Percentiles rank a stretch among this genome's conserved stretches.
Conservation (phyloP, 495 filamentous ascomycete species). For the Talaromyces ruber region DNA sequence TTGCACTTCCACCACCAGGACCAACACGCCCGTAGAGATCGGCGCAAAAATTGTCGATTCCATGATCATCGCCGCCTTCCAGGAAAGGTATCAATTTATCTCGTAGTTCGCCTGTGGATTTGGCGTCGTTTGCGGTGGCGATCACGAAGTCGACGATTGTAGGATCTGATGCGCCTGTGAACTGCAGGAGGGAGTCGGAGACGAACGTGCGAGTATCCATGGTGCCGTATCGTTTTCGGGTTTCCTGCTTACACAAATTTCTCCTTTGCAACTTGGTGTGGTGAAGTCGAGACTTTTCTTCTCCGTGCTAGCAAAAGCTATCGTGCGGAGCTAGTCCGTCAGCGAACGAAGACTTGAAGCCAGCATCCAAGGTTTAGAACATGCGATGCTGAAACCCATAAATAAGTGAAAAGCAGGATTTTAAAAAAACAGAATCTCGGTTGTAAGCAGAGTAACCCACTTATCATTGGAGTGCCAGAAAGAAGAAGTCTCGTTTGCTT, state of each 20-base stretch:
- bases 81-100: slow-evolving; percentile 47
- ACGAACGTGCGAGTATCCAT: slow-evolving; percentile 39
- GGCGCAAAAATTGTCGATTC: slow-evolving; percentile 41
- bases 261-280: not conserved
- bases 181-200: slow-evolving; percentile 38
- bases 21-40: slow-evolving; percentile 43
- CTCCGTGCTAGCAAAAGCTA: not conserved
- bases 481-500: not conserved
- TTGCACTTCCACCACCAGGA: slow-evolving; percentile 13
- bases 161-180: slow-evolving; percentile 52
- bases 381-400: not conserved
- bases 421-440: no score
- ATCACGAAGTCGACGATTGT: slow-evolving; percentile 56
- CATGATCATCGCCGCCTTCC: slow-evolving; percentile 36
- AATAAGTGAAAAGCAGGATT: not conserved
- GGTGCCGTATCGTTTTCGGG: slow-evolving; percentile 1
- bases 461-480: not conserved
- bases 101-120: slow-evolving; percentile 41
- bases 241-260: not conserved
- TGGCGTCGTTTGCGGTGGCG: slow-evolving; percentile 47
- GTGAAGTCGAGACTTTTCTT: not conserved
- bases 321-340: not conserved
- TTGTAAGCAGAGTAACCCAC: not conserved
- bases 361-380: not conserved
- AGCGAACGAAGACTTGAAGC: not conserved